Evolutionary conservation across 179 eudicot genomes (phyloP), one percentile per base, ranked within the genome.

Genomic region (Silene coronaria): DNA sequence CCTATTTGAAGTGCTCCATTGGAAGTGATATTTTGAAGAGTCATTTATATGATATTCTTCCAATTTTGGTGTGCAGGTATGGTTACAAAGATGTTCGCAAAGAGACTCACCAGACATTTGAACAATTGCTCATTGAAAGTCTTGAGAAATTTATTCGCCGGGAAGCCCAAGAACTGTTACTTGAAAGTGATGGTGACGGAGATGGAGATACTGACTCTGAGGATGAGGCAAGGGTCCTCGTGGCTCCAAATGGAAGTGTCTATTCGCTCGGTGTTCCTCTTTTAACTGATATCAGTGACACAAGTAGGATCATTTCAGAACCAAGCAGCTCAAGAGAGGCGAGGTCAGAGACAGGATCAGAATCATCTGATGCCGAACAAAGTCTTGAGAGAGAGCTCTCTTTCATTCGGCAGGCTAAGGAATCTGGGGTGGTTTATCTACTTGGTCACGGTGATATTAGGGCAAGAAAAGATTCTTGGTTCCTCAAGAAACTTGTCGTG

Each of bases 21-120:
- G 51, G 51, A 6, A 55, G n/a, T 4, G 22, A 55, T 55, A 55
- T n/a, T 17, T 55, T 14, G 1, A 38, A n/a, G 17, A 58, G 27
- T 59, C 27, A 12, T 61, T 21, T 19, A 60, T 48, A 57, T 48
- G 19, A 34, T 58, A 73, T 34, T 34, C 67, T 24, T 70, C 59
- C 42, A 66, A 66, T 24, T 70, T 51, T 28, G 59, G 62, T 80
- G 75, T 26, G 78, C 91, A 95, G 99, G 87, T 95, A 95, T 61
- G 99, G 99, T 62, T 95, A 95, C 85, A 95, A 95, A 82, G 99
- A 95, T 76, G 88, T 85, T 9, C 96, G 97, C 73, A 95, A 95
- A 84, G 99, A 95, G 86, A 87, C 81, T 84, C 97, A 88, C 75
- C 97, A 88, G 79, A 81, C 84, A 51, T 95, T 95, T 75, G 97